These are phyloP conservation scores for Nothophoma quercina DNA, from an alignment of 2,329 filamentous ascomycete species.

Conservation along the genomic window DNA sequence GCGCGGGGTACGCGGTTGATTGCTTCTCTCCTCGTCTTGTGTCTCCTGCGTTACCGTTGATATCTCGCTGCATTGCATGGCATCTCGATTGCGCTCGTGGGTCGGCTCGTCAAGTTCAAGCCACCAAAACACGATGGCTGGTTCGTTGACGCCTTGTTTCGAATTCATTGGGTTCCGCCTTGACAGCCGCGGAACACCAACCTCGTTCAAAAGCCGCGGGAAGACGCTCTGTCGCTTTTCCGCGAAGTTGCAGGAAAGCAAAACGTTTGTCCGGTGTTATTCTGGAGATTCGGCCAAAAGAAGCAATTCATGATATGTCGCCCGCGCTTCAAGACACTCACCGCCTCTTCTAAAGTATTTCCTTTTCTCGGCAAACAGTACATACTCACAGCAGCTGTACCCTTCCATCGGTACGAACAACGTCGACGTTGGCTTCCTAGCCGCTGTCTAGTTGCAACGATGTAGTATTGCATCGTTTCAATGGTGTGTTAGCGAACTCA, in stretches of 20 bases:
- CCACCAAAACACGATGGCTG: constrained; percentile 5
- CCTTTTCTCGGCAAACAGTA: neutral
- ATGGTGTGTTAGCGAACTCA: neutral
- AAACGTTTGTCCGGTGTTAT: too few species aligned
- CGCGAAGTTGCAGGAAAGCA: neutral
- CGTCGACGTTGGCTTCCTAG: neutral
- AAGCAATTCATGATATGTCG: neutral
- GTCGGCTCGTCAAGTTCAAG: constrained; percentile 10
- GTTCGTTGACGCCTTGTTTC: constrained; percentile 9
- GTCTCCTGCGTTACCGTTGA: constrained; percentile 13
- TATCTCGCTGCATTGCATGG: constrained; percentile 1
- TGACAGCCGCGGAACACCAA: constrained; percentile 1
- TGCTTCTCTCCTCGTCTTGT: constrained; percentile 11
- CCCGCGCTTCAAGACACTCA: neutral
- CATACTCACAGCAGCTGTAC: neutral
- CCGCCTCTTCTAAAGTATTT: neutral
- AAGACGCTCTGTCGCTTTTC: neutral
- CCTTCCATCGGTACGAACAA: neutral
- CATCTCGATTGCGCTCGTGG: constrained; percentile 7
- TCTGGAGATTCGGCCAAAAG: too few species aligned
- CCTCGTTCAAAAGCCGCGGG: constrained; percentile 1
- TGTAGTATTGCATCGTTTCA: constrained; percentile 1
- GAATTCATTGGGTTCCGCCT: constrained; percentile 6
- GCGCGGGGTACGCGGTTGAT: constrained; percentile 10
- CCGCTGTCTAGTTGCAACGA: neutral